Base-by-base conservation (phyloP, 768 basidiomycete genomes). In the Trametes gibbosa region DNA sequence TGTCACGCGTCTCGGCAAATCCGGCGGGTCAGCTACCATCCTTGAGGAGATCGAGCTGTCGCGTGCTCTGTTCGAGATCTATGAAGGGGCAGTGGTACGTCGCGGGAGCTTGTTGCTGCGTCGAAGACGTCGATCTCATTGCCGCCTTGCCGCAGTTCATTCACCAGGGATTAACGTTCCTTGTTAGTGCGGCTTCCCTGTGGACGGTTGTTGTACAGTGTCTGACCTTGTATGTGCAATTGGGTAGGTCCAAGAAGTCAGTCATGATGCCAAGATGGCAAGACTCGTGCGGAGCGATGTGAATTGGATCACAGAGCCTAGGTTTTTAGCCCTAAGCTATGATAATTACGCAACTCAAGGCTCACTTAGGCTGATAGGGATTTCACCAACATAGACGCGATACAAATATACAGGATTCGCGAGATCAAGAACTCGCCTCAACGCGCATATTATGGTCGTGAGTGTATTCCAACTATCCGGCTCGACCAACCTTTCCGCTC, bases 1-100 rank as follows among this genome's bases (percentile, higher is more conserved):
- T 62, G 68, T 90, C 40, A 83, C 78, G 14, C 78, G 74, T 43
- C 65, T 73, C 1, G 69, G 69, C 24, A 67, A 71, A 32, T 64
- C 73, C 7, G 79, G 71, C 19, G 75, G 76, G 13, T 67, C 37
- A 0, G 71, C 74, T 19, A 75, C 69, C 17, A 77, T 90, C 32
- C 67, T 96, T 9, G 93, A 96, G 73, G 91, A 95, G 68, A 76
- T 92, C 23, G 94, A 95, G 71, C 71, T 87, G 41, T 92, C 89
- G 21, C 77, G 93, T 29, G 91, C 92, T 0, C 73, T 93, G 54
- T 96, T 95, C 63, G 94, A 95, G 71, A 74, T 90, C 9, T 96
- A 95, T 66, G 92, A 95, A 73, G 94, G 93, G 13, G 92, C 86
- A 4, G 85, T 95, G 61, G 90, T 90, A 70, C 63, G 78, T 76